Base-by-base conservation (phyloP, 352 stramenopile genomes). In the Globisporangium acanthophoron region DNA sequence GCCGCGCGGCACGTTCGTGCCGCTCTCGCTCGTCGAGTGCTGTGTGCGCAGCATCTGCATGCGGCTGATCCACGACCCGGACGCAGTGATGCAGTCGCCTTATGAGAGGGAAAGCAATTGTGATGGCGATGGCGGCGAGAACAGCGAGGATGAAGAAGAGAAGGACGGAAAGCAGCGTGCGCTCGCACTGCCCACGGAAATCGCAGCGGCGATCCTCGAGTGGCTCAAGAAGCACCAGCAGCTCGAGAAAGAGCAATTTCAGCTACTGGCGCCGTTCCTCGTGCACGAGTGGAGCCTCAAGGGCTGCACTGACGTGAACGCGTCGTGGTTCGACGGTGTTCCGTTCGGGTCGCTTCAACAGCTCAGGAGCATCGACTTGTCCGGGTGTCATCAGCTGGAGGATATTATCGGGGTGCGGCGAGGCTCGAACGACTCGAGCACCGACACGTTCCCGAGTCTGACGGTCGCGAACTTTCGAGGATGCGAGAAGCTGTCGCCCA, bases 321-420 rank as follows among this genome's bases (percentile, higher is more conserved):
- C 80, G 47, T 70, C 76, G 51, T 93, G 83, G 83, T 91, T 93
- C 39, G 67, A 88, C 48, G 67, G 68, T 8, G 60, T 90, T 6
- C 66, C 75, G 2, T 55, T 64, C 7, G 61, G 57, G 16, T 72
- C 71, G 5, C 46, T 85, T 21, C 69, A 78, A 51, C 71, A 85
- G 16, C 52, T 93, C 21, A 74, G 76, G 54, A 78, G 67, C 24
- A 72, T 93, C 43, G 59, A 93, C 49, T 43, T 91, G 1, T 73
- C 73, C 0, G 73, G 76, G 0, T 93, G 83, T 47, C 59, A 64
- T 3, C 69, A 86, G 52, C 62, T 92, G 18, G 57, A 74, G 20
- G 67, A 76, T 40, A 57, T 90, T 13, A 80, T 90, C 7, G 83
- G 80, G 0, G 78, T 71, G 9, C 20, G 31, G 20, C 52, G 44